Evolutionary conservation across 805 yeast species (phyloP).

Genomic region (Lipomyces japonicus): DNA sequence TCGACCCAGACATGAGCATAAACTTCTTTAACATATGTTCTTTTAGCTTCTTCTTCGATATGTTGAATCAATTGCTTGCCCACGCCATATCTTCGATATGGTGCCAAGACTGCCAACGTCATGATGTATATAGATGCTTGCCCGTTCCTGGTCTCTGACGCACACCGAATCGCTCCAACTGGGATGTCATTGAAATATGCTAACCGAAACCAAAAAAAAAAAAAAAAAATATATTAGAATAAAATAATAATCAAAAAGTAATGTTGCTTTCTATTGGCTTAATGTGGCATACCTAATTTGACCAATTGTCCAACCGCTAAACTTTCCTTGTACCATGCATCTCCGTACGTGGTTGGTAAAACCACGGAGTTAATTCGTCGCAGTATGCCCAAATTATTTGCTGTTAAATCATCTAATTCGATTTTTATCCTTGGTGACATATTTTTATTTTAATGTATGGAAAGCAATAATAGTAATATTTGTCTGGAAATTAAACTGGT

Average conservation of each 20-base stretch:
- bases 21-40: conserved; percentile 51
- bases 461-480: no score
- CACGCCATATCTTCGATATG: conserved; percentile 59
- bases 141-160: conserved; percentile 30
- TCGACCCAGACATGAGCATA: conserved; percentile 52
- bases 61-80: conserved; percentile 58
- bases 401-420: conserved; percentile 23
- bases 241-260: not conserved
- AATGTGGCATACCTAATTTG: conserved; percentile 41
- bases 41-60: conserved; percentile 54
- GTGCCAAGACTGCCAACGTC: conserved; percentile 60
- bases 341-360: conserved; percentile 52
- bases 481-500: no score
- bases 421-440: conserved; percentile 6
- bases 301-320: conserved; percentile 49
- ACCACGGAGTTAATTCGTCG: conserved; percentile 52
- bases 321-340: conserved; percentile 51
- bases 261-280: not conserved
- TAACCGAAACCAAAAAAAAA: no score
- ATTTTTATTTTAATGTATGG: no score
- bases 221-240: no score
- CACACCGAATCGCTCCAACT: conserved; percentile 70
- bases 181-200: conserved; percentile 74
- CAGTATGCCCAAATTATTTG: conserved; percentile 52
- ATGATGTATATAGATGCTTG: conserved; percentile 56